phyloP scores from a whole-genome alignment of 768 basidiomycete genomes.

The Cyclocybe cylindracea region DNA sequence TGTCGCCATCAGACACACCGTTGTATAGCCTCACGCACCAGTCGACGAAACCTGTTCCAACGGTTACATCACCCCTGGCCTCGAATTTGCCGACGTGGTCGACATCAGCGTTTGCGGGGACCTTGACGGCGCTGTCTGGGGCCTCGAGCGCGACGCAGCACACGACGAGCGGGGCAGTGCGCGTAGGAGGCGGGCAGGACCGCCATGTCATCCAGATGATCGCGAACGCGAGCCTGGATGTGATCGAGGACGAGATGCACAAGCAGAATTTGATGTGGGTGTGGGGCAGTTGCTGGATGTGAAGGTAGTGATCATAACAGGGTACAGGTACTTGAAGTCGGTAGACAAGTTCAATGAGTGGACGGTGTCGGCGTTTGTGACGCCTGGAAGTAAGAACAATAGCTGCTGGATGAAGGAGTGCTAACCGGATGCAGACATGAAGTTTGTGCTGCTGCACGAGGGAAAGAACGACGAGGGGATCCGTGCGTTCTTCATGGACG shows the following conservation, averaged over 20 bases:
- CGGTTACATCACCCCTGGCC: slow-evolving; percentile 65
- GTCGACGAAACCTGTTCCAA: slow-evolving; percentile 70
- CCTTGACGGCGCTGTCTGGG: slow-evolving; percentile 83
- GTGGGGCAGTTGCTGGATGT: slow-evolving; percentile 6
- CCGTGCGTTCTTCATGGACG: slow-evolving; percentile 86
- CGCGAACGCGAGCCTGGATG: slow-evolving; percentile 94
- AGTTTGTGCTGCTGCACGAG: slow-evolving; percentile 93
- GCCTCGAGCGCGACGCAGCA: slow-evolving; percentile 78
- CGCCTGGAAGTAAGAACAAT: slow-evolving; percentile 81
- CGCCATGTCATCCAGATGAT: slow-evolving; percentile 99
- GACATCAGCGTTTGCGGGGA: slow-evolving; percentile 88
- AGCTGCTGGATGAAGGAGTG: background rate
- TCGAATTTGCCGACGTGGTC: slow-evolving; percentile 90
- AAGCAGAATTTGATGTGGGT: slow-evolving; percentile 79
- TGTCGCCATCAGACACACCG: slow-evolving; percentile 87
- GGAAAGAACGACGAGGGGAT: slow-evolving; percentile 98
- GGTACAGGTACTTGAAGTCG: slow-evolving; percentile 85
- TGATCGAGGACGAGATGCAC: slow-evolving; percentile 90
- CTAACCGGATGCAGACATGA: slow-evolving; percentile 68
- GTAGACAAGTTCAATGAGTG: slow-evolving; percentile 99
- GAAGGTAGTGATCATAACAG: slow-evolving; percentile 16
- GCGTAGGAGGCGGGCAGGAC: slow-evolving; percentile 81
- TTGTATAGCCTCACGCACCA: slow-evolving; percentile 83
- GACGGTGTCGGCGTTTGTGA: slow-evolving; percentile 96
- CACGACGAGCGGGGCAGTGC: slow-evolving; percentile 59